Base-by-base conservation (phyloP, 2,329 filamentous ascomycete genomes). In the Dactylonectria macrodidyma region DNA sequence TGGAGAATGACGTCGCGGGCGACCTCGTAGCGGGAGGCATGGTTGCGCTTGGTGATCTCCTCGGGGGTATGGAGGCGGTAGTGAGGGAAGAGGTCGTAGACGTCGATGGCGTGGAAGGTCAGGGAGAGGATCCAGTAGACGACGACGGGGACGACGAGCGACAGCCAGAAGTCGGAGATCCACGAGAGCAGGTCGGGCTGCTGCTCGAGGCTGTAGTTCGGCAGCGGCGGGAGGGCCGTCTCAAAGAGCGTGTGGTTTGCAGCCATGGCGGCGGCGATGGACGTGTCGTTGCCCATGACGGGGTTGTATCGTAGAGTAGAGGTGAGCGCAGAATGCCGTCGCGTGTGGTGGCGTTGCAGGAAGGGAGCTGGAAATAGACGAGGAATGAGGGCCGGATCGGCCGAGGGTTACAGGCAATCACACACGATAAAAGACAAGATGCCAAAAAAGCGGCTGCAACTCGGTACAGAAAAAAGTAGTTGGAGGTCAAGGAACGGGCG, bases 21-120 rank as follows among this genome's bases (percentile, higher is more conserved):
- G 3, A 97, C 95, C 77, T 98, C 92, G 83, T 89, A 93, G 70
- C 94, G 90, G 54, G 93, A 89, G 60, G 94, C 95, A 77, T 94
- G 94, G 82, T 98, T 98, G 75, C 95, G 90, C 81, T 94, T 93
- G 41, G 91, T 80, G 70, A 98, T 92, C 82, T 98, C 95, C 59
- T 94, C 95, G 14, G 96, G 96, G 0, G 96, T 98, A 83, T 99
- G 96, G 48, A 99, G 87, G 70, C 96, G 92, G 83, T 98, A 98
- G 76, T 97, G 90, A 19, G 95, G 92, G 80, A 95, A 97, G 44
- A 95, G 84, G 80, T 98, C 94, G 82, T 91, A 91, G 66, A 91
- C 85, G 82, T 99, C 96, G 77, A 98, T 91, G 74, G 91, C 78
- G 85, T 98, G 95, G 84, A 97, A 99, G 79, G 95, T 83, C 79